These are phyloP conservation scores for Exophiala sp. DNA, from an alignment of 2,329 filamentous ascomycete genomes.

Conservation along the genomic window DNA sequence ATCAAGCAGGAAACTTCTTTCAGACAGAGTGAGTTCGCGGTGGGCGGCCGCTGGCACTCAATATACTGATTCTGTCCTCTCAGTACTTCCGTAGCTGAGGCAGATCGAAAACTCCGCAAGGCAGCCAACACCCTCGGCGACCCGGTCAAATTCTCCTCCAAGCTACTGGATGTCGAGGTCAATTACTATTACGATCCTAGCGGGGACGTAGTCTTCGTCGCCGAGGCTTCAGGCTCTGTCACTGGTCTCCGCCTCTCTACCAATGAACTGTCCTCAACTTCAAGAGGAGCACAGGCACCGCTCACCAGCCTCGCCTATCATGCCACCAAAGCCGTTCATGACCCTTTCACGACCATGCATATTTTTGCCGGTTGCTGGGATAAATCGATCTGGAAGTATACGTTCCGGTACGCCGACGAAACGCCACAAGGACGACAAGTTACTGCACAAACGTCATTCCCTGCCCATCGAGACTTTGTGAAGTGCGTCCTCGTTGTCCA, in stretches of 20 bases:
- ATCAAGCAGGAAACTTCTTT: conserved; percentile 78
- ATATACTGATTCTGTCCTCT: conserved; percentile 27
- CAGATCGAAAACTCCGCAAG: conserved; percentile 61
- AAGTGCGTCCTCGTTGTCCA: conserved; percentile 64
- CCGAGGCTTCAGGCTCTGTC: conserved; percentile 78
- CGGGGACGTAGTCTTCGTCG: conserved; percentile 59
- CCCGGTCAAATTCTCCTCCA: conserved; percentile 74
- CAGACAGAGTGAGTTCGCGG: conserved; percentile 69
- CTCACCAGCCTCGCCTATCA: conserved; percentile 70
- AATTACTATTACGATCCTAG: conserved; percentile 17
- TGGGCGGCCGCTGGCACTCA: conserved; percentile 6
- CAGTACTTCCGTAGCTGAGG: conserved; percentile 47
- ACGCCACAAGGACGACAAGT: conserved; percentile 61
- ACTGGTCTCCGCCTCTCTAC: conserved; percentile 51
- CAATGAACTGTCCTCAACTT: conserved; percentile 36
- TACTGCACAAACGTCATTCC: conserved; percentile 18
- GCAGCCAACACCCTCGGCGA: conserved; percentile 76
- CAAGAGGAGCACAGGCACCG: conserved; percentile 70
- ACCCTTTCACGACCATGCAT: conserved; percentile 34
- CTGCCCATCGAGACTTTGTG: conserved; percentile 64
- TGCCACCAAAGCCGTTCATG: conserved; percentile 37
- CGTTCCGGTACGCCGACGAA: conserved; percentile 50
- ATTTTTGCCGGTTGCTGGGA: conserved; percentile 93
- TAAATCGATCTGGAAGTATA: conserved; percentile 83
- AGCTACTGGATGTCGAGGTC: conserved; percentile 64